These are phyloP conservation scores for Inga oerstediana DNA, from an alignment of 306 rosid species.

Conservation along the genomic window DNA sequence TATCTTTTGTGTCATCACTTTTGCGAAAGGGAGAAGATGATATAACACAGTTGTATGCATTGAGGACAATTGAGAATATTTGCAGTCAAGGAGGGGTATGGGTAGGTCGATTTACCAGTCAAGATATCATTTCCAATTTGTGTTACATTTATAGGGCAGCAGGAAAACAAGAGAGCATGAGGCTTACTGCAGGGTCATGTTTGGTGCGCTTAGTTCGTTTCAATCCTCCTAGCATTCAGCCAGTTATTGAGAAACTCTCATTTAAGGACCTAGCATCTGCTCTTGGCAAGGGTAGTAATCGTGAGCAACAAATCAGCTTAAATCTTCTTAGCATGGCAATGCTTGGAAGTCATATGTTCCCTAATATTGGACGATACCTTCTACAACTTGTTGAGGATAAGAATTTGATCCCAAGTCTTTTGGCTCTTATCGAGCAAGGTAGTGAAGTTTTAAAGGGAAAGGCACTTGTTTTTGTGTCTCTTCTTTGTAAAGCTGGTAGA, in stretches of 20 bases:
- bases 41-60: slow-evolving; percentile 84
- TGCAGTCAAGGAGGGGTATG: slow-evolving; percentile 92
- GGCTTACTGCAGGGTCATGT: slow-evolving; percentile 98
- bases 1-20: slow-evolving; percentile 78
- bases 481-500: slow-evolving; percentile 81
- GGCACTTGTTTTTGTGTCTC: slow-evolving; percentile 79
- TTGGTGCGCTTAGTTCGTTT: slow-evolving; percentile 92
- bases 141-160: slow-evolving; percentile 86
- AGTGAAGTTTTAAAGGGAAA: slow-evolving; percentile 92
- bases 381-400: slow-evolving; percentile 81
- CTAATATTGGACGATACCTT: slow-evolving; percentile 75
- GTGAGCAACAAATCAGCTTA: slow-evolving; percentile 96
- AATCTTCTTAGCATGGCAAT: slow-evolving; percentile 84
- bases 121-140: slow-evolving; percentile 77
- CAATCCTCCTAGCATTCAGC: slow-evolving; percentile 75
- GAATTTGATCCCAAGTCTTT: slow-evolving; percentile 74
- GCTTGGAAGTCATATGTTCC: slow-evolving; percentile 83
- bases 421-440: slow-evolving; percentile 86
- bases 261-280: slow-evolving; percentile 83
- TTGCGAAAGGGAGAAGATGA: slow-evolving; percentile 97
- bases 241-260: slow-evolving; percentile 75
- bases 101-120: slow-evolving; percentile 85
- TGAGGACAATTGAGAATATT: slow-evolving; percentile 91
- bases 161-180: slow-evolving; percentile 91
- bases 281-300: slow-evolving; percentile 77